These are phyloP conservation scores for Agaricus blazei DNA, from an alignment of 768 basidiomycete genomes.

Conservation along the genomic window DNA sequence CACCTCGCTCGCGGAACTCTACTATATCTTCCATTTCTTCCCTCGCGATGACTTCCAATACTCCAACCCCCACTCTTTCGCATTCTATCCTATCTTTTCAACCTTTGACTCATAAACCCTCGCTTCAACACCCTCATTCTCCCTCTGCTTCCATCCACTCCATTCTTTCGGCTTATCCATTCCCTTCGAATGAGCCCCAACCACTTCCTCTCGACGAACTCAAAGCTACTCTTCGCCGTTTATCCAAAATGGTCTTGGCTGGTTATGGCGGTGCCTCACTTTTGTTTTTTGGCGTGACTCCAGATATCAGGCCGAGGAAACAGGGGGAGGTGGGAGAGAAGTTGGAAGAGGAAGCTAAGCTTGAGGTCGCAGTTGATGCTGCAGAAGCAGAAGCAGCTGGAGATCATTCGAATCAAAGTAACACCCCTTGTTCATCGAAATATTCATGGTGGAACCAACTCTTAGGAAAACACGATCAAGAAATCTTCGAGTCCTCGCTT, in stretches of 20 bases:
- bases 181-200: conserved; percentile 7
- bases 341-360: conserved; percentile 52
- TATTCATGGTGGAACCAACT: conserved; percentile 86
- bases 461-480: conserved; percentile 74
- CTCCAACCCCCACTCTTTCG: background rate
- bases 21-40: background rate
- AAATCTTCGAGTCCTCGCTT: conserved; percentile 69
- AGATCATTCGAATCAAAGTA: conserved; percentile 41
- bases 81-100: conserved; percentile 17
- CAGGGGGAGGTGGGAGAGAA: conserved; percentile 27
- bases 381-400: conserved; percentile 63
- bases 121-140: conserved; percentile 5
- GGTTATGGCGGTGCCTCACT: conserved; percentile 82
- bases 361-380: conserved; percentile 63
- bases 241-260: conserved; percentile 79
- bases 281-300: conserved; percentile 71
- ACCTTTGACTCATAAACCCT: conserved; percentile 17
- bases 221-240: conserved; percentile 65
- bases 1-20: background rate
- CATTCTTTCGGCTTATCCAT: conserved; percentile 10
- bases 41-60: background rate
- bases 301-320: conserved; percentile 11
- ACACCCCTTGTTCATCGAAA: conserved; percentile 27
- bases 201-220: conserved; percentile 42
- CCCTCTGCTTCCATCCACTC: conserved; percentile 5